A percentile compares a stretch with the other conserved stretches of the same genome.
phyloP scores from a whole-genome alignment of 768 basidiomycete genomes.

The Lentinula raphanica region DNA sequence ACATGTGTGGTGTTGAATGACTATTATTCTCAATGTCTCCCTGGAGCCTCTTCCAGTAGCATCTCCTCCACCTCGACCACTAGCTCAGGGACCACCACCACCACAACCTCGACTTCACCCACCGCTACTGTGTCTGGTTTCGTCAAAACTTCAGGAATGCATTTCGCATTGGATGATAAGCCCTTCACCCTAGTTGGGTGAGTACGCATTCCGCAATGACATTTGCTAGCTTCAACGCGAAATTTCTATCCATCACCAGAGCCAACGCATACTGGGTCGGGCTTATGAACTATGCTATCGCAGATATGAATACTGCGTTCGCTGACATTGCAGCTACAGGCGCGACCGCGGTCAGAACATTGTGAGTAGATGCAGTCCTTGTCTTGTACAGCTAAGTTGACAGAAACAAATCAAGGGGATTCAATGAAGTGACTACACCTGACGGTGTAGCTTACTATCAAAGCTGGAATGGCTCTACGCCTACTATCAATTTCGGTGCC shows the following conservation, averaged over 20 bases:
- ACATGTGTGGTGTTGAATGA: constrained; percentile 23
- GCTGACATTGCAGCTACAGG: constrained; percentile 45
- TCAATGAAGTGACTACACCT: constrained; percentile 48
- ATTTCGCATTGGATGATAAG: constrained; percentile 33
- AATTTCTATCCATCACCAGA: constrained; percentile 15
- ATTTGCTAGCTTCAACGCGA: neutral
- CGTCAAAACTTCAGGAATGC: constrained; percentile 37
- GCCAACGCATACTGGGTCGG: constrained; percentile 59
- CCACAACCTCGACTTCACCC: constrained; percentile 1
- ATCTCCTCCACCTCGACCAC: constrained; percentile 9
- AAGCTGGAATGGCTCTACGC: constrained; percentile 42
- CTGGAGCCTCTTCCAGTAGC: constrained; percentile 1
- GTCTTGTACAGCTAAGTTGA: constrained; percentile 14
- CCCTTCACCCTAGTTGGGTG: constrained; percentile 37
- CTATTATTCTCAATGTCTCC: constrained; percentile 31
- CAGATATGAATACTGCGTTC: constrained; percentile 48
- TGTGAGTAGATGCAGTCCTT: constrained; percentile 7
- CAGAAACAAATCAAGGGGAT: constrained; percentile 29
- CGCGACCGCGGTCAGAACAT: constrained; percentile 39
- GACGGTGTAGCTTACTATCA: constrained; percentile 47
- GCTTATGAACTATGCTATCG: constrained; percentile 37
- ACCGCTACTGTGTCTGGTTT: constrained; percentile 15
- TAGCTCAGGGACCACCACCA: constrained; percentile 7
- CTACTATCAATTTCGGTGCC: constrained; percentile 50
- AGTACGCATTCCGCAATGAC: neutral